Evolutionary conservation across 768 basidiomycete species (phyloP).

Genomic region (Heimioporus sp.): DNA sequence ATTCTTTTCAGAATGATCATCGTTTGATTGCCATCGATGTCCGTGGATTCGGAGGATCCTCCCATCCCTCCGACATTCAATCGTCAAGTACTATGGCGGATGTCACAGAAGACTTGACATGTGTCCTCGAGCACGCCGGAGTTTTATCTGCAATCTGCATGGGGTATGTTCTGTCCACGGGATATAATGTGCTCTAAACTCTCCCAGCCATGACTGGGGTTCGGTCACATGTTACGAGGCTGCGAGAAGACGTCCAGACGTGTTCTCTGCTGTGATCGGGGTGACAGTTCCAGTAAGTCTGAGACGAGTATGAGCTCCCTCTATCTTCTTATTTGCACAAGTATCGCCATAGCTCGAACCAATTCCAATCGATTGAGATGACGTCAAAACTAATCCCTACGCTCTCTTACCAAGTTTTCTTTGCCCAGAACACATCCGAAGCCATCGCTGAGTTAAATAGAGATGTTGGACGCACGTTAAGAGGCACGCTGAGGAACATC

Average conservation of each 20-base stretch:
- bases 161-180: slow-evolving; percentile 42
- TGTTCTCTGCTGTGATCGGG: slow-evolving; percentile 58
- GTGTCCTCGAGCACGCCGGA: slow-evolving; percentile 53
- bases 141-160: slow-evolving; percentile 54
- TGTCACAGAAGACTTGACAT: slow-evolving; percentile 59
- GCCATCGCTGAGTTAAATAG: slow-evolving; percentile 54
- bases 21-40: slow-evolving; percentile 60
- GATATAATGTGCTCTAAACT: background rate
- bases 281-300: slow-evolving; percentile 55
- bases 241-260: slow-evolving; percentile 63
- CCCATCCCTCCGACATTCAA: slow-evolving; percentile 60
- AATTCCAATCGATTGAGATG: slow-evolving; percentile 45
- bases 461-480: slow-evolving; percentile 56
- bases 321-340: slow-evolving; percentile 22
- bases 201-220: slow-evolving; percentile 73
- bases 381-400: slow-evolving; percentile 45
- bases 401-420: slow-evolving; percentile 64
- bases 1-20: slow-evolving; percentile 48
- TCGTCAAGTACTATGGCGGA: slow-evolving; percentile 60
- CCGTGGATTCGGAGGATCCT: slow-evolving; percentile 70
- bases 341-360: slow-evolving; percentile 57
- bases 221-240: slow-evolving; percentile 65
- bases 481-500: slow-evolving; percentile 52
- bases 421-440: slow-evolving; percentile 44
- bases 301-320: background rate